phyloP scores from a whole-genome alignment of 257 asterid genomes.

The Solanum commersonii region DNA sequence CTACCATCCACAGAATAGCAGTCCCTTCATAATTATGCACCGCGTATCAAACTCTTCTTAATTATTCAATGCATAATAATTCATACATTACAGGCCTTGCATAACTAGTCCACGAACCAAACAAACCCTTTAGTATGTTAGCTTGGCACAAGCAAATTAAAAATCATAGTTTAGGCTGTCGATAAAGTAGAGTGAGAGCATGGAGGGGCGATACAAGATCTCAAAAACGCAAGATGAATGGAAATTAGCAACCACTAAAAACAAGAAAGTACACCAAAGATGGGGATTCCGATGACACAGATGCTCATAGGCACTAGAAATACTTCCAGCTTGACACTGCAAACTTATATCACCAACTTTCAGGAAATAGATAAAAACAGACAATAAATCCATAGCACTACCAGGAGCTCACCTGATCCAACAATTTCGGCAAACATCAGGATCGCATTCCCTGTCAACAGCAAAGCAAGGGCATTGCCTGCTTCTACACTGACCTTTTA shows the following conservation, averaged over 20 bases:
- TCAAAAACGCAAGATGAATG: background rate
- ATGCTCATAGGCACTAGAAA: background rate
- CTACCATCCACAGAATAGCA: background rate
- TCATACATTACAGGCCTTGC: background rate
- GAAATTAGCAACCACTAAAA: background rate
- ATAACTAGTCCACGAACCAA: background rate
- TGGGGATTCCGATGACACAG: background rate
- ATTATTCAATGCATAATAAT: background rate
- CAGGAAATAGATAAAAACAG: background rate
- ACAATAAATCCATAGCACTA: background rate
- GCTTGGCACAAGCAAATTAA: background rate
- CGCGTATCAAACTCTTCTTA: background rate
- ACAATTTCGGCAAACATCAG: slow-evolving; percentile 97
- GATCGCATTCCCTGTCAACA: slow-evolving; percentile 91
- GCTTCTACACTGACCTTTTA: slow-evolving; percentile 98
- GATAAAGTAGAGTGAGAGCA: background rate
- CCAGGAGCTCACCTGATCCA: slow-evolving; percentile 69
- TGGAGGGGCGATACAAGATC: background rate
- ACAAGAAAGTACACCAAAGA: background rate
- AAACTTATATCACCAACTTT: background rate
- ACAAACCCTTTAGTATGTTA: background rate
- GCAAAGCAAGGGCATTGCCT: slow-evolving; percentile 99
- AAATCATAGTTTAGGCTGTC: background rate
- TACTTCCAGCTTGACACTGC: background rate
- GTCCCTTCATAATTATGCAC: background rate